Evolutionary conservation across 371 early-diverging fungal genomes (phyloP), one percentile per base, ranked within the genome.

Genomic region (Coemansia sp.): DNA sequence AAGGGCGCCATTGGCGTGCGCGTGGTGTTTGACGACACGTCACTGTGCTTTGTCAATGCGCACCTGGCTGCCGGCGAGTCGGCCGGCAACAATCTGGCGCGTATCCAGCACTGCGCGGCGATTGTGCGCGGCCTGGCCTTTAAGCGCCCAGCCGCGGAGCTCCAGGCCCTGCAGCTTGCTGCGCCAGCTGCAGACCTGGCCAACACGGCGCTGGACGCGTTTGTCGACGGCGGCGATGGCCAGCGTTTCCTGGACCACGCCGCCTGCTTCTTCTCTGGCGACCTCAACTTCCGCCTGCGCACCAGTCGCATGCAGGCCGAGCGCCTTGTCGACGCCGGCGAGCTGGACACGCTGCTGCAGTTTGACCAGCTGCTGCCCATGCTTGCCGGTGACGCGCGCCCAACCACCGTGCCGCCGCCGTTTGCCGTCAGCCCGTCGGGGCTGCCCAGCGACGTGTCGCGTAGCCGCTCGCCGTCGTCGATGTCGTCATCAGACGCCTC

Each of bases 21-120:
- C 26, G 82, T 97, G 77, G 82, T 86, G 48, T 86, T 88, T 64
- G 80, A 88, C 49, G 95, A 97, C 72, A 90, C 97, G 0, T 84
- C 87, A 26, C 76, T 97, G 42, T 94, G 91, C 67, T 87, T 99
- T 76, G 83, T 98, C 12, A 91, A 91, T 2, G 87, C 94, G 1
- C 99, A 99, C 78, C 85, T 99, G 59, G 95, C 98, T 0, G 93
- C 99, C 30, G 98, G 95, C 66, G 88, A 92, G 64, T 82, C 84
- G 0, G 84, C 86, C 49, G 78, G 83, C 6, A 91, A 90, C 47
- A 95, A 95, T 43, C 82, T 93, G 31, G 74, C 74, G 4, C 74
- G 74, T 49, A 55, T 61, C 36, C 57, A 59, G 52, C 76, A 75
- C 54, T 61, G 74, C 43, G 56, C 76, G 7, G 45, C 75, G 10